phyloP scores from a whole-genome alignment of 768 basidiomycete genomes.

The Holtermanniella nyarrowii region DNA sequence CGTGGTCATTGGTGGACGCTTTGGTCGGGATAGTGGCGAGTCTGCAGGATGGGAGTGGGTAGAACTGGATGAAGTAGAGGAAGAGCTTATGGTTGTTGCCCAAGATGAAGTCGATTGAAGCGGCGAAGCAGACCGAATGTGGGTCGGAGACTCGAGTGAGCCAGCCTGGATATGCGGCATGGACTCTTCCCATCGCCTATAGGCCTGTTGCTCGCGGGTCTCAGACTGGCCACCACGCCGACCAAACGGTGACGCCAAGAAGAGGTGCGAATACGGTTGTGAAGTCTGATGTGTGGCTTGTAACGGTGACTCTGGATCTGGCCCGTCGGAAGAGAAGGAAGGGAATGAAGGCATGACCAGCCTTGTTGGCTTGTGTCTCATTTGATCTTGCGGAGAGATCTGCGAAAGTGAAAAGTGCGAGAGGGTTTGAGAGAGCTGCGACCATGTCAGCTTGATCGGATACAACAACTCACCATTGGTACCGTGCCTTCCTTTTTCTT shows the following conservation, averaged over 20 bases:
- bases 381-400: conserved; percentile 1
- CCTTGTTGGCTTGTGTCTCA: neutral
- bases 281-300: too few relatives aligned
- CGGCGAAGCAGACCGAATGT: neutral
- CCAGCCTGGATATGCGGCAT: too few relatives aligned
- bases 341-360: neutral
- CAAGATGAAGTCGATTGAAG: neutral
- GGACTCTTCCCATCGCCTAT: neutral
- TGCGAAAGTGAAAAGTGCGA: conserved; percentile 30
- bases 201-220: neutral
- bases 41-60: neutral
- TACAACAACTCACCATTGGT: conserved; percentile 22
- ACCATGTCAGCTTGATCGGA: neutral
- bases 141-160: too few relatives aligned
- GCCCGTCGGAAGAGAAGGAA: neutral
- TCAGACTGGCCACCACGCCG: neutral
- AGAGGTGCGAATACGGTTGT: neutral
- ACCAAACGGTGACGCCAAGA: neutral
- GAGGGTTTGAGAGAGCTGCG: conserved; percentile 22
- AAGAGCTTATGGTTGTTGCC: neutral
- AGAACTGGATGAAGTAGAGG: neutral
- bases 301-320: neutral
- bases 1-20: neutral
- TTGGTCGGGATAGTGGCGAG: neutral
- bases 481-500: conserved; percentile 30